Base-by-base conservation (phyloP, 345 rosid genomes). In the Dipteronia dyeriana region DNA sequence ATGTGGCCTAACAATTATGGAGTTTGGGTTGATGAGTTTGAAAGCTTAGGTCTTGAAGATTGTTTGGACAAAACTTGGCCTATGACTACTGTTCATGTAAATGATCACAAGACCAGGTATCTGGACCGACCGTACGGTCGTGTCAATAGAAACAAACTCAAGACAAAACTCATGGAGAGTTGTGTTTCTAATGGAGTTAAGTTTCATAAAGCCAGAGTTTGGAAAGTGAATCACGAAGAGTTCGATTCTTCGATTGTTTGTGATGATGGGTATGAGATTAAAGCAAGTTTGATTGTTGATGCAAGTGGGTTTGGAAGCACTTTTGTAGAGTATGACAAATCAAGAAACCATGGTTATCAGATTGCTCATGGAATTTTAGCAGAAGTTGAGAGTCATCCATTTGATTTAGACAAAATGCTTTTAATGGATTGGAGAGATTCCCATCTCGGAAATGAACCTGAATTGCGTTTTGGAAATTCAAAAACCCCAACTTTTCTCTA, bases 361-460 rank as follows among this genome's bases (percentile, higher is more conserved):
- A 87, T 91, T 72, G 95, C 95, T 62, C 91, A 89, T 76, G 93
- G 93, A 4, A 77, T 91, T 73, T 76, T 91, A 59, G 95, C 91
- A 16, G 91, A 91, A 71, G 91, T 91, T 9, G 93, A 91, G 62
- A 69, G n/a, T 51, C 95, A 91, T 57, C 92, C 92, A 13, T 91
- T 83, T 77, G 92, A 91, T 47, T 74, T 89, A 68, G 91, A 91
- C 26, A 89, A 88, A 83, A 88, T 89, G 92, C 82, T 91, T 75
- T 83, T 91, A 0, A 91, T 89, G 92, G 95, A 91, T 79, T 89
- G 95, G 95, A 89, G 95, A 80, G 91, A 91, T 75, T 79, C 91
- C 59, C 95, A 91, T 80, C 47, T 91, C 63, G 90, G 87, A 71
- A 91, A 84, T 49, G 91, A 91, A 63, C 95, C 93, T 68, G 77